Base-by-base conservation (phyloP, 2,329 filamentous ascomycete genomes). In the Gremmenia infestans region DNA sequence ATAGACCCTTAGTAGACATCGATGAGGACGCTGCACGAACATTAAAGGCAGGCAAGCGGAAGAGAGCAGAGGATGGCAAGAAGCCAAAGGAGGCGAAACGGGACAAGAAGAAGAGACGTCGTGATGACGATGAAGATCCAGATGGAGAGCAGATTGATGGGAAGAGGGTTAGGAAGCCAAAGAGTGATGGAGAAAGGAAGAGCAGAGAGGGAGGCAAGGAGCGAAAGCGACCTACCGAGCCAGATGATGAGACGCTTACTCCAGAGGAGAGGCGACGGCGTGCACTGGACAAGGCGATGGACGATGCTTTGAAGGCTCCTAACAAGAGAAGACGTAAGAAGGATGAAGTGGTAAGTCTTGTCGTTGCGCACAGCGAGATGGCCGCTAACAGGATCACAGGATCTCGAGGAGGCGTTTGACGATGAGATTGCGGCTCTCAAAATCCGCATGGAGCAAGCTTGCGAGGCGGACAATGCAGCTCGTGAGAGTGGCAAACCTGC, bases 381-480 rank as follows among this genome's bases (percentile, higher is more conserved):
- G 37, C 54, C 63, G 58, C 67, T 65, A 57, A 65, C 43, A 28
- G 28, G 48, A 17, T 32, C 59, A 11, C 65, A 93, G 88, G 93
- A 97, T 63, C 80, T 97, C 48, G 92, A 97, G 71, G 87, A 91
- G 66, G 87, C 89, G 74, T 89, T 93, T 63, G 94, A 97, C 70
- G 88, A 91, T 46, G 87, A 95, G 68, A 91, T 99, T 61, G 90
- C 90, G 55, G 81, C 87, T 49, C 87, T 99, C 71, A 94, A 94
- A 68, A 81, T 89, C 53, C 85, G 86, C 55, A 99, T 99, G 92
- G 91, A 94, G 63, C 81, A 85, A 63, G 94, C 94, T 15, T 96
- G 93, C 58, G 83, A 92, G 72, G 83, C 85, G 39, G 94, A 99
- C 72, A 92, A 93, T 65, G 77, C 85, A 54, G 91, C 90, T 40